Conservation (phyloP, 2,329 filamentous ascomycete species). For the Xylaria sp. region DNA sequence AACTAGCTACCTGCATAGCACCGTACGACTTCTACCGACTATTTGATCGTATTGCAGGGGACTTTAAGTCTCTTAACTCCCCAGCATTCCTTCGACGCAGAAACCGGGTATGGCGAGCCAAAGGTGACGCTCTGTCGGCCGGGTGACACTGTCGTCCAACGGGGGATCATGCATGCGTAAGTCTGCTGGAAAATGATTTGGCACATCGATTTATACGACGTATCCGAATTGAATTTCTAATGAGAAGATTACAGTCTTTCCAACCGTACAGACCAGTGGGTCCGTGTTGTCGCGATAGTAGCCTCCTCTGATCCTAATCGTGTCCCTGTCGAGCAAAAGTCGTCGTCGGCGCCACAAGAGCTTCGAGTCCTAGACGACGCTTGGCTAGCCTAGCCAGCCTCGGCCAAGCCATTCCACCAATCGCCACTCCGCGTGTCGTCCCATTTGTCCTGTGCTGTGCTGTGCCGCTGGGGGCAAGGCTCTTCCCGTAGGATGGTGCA, state of each 20-base stretch:
- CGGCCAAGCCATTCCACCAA: conserved; percentile 6
- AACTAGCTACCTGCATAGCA: conserved; percentile 39
- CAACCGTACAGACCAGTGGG: conserved; percentile 47
- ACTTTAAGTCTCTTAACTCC: conserved; percentile 48
- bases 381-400: conserved; percentile 41
- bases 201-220: not conserved
- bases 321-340: conserved; percentile 37
- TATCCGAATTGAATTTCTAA: conserved; percentile 5
- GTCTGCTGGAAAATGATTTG: conserved; percentile 29
- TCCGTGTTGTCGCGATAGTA: conserved; percentile 43
- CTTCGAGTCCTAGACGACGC: conserved; percentile 35
- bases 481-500: conserved; percentile 24
- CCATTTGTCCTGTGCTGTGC: conserved; percentile 30
- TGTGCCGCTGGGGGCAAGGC: conserved; percentile 38
- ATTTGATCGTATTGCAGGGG: conserved; percentile 47
- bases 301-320: conserved; percentile 43
- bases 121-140: conserved; percentile 46
- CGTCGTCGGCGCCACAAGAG: conserved; percentile 31
- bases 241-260: conserved; percentile 39
- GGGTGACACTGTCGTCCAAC: conserved; percentile 49
- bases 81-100: conserved; percentile 39
- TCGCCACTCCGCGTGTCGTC: conserved; percentile 22
- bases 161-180: conserved; percentile 51
- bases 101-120: conserved; percentile 45
- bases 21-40: conserved; percentile 50